phyloP scores from a whole-genome alignment of 805 yeast genomes.

The Saccharomycopsis sp. region DNA sequence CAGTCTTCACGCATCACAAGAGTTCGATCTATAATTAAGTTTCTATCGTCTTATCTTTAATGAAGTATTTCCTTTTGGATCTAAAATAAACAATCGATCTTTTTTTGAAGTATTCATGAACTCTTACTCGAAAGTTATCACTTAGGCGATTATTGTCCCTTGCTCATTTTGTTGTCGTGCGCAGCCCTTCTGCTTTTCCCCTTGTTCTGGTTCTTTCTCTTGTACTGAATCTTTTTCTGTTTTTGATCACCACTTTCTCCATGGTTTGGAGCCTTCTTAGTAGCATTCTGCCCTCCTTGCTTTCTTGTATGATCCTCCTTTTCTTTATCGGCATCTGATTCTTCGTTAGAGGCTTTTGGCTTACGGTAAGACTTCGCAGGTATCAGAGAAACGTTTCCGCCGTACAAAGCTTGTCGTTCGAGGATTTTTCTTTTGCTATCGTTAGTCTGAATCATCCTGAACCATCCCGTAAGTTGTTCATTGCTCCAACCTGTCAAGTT shows the following conservation, averaged over 20 bases:
- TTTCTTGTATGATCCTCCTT: background rate
- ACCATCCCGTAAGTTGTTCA: constrained; percentile 94
- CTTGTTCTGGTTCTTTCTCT: background rate
- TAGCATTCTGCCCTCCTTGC: background rate
- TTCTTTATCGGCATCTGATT: constrained; percentile 11
- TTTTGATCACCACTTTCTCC: background rate
- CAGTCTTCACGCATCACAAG: too few relatives aligned
- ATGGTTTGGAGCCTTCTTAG: constrained; percentile 2
- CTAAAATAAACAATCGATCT: too few relatives aligned
- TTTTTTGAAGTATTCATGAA: too few relatives aligned
- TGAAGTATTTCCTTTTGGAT: too few relatives aligned
- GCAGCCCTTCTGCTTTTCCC: constrained; percentile 40
- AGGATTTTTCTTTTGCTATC: constrained; percentile 55
- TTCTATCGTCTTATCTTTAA: too few relatives aligned
- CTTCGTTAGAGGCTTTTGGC: constrained; percentile 16
- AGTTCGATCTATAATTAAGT: too few relatives aligned
- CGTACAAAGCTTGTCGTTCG: constrained; percentile 52
- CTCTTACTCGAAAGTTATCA: too few relatives aligned
- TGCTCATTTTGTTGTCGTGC: constrained; percentile 46
- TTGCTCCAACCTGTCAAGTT: constrained; percentile 64
- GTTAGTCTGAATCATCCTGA: constrained; percentile 59
- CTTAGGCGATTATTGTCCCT: background rate
- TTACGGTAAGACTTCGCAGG: constrained; percentile 22
- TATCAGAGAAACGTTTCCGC: constrained; percentile 17
- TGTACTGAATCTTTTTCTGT: background rate